Percentiles rank a stretch among this genome's conserved stretches.
Evolutionary conservation across 2,329 filamentous ascomycete species (phyloP).

Genomic region (Dothiorella sarmentorum): DNA sequence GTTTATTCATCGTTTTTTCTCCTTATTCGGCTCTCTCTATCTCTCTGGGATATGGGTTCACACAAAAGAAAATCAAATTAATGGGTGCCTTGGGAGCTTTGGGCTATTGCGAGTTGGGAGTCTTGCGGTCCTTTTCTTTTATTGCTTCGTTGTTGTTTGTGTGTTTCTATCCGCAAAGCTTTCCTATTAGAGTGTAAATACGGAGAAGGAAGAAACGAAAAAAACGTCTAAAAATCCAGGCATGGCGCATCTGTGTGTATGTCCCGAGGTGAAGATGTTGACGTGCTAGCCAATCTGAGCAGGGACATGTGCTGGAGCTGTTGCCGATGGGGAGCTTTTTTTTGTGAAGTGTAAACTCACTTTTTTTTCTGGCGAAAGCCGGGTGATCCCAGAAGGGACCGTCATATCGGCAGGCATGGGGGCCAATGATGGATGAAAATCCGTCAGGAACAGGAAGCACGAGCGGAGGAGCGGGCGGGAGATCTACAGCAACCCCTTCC

Average conservation of each 20-base stretch:
- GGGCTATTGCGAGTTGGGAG: constrained; percentile 14
- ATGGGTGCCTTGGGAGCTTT: constrained; percentile 15
- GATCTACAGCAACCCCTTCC: no score
- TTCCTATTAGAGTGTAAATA: constrained; percentile 7
- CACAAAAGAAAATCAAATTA: constrained; percentile 1
- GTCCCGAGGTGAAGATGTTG: neutral
- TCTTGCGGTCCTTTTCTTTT: constrained; percentile 1
- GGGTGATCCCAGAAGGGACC: no score
- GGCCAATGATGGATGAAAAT: no score
- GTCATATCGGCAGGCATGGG: no score
- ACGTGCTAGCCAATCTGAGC: no score
- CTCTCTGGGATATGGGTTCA: neutral
- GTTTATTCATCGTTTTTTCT: neutral
- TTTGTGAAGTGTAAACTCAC: no score
- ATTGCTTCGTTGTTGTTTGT: constrained; percentile 3
- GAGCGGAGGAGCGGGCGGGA: no score
- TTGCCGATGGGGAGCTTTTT: no score
- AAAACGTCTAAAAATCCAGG: neutral
- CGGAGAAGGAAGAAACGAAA: neutral
- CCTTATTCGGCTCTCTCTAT: neutral
- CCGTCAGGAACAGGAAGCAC: no score
- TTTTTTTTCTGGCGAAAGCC: no score
- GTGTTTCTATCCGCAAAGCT: neutral
- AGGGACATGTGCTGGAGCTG: no score
- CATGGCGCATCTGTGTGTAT: neutral